A percentile compares a stretch with the other conserved stretches of the same genome.
Evolutionary conservation across 805 yeast genomes (phyloP).

Genomic region (Pichia californica): DNA sequence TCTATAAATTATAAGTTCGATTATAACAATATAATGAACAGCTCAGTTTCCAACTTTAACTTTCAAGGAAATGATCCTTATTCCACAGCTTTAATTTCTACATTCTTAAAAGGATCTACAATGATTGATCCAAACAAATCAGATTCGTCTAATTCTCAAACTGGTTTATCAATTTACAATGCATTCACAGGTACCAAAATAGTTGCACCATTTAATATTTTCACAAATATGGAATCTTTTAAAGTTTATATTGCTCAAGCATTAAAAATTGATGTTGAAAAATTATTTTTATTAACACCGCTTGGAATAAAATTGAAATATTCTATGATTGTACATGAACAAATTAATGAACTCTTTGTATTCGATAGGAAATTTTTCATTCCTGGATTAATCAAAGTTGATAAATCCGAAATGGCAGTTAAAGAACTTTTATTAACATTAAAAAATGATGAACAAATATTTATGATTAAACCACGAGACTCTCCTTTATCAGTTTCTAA

Average conservation of each 20-base stretch:
- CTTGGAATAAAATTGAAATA: constrained; percentile 58
- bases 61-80: neutral
- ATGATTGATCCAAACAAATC: constrained; percentile 3
- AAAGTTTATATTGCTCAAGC: constrained; percentile 35
- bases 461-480: constrained; percentile 29
- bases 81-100: constrained; percentile 25
- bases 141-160: constrained; percentile 19
- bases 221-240: constrained; percentile 36
- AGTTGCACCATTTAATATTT: constrained; percentile 32
- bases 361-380: constrained; percentile 57
- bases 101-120: constrained; percentile 2
- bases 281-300: constrained; percentile 51
- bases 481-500: constrained; percentile 22
- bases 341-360: constrained; percentile 49
- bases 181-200: constrained; percentile 39
- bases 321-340: constrained; percentile 41
- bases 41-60: constrained; percentile 2
- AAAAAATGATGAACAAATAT: constrained; percentile 21
- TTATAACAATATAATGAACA: constrained; percentile 1
- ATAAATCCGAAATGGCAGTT: constrained; percentile 11
- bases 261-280: constrained; percentile 35
- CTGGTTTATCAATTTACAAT: constrained; percentile 31
- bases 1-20: no score
- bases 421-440: constrained; percentile 22
- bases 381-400: constrained; percentile 14